phyloP scores from a whole-genome alignment of 2,329 filamentous ascomycete species.

The Diaporthe aspalathi region DNA sequence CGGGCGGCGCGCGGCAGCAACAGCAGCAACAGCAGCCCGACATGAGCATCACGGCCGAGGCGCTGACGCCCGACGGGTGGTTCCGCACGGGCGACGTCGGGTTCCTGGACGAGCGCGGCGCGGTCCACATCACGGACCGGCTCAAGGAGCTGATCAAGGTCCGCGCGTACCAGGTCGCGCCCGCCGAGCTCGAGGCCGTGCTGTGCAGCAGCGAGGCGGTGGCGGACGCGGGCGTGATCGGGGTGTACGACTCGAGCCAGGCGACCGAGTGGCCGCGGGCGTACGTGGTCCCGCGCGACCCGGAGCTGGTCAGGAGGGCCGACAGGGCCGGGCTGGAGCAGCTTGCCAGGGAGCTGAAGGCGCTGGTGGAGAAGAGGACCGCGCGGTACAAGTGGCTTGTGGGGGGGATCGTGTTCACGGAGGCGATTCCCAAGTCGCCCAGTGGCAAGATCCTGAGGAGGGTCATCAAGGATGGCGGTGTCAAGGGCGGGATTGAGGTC shows the following conservation, averaged over 20 bases:
- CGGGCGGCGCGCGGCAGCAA: too few relatives aligned
- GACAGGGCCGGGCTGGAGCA: slow-evolving; percentile 54
- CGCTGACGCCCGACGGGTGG: slow-evolving; percentile 69
- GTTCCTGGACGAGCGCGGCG: slow-evolving; percentile 64
- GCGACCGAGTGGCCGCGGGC: slow-evolving; percentile 71
- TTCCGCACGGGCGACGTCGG: slow-evolving; percentile 78
- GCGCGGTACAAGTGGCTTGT: slow-evolving; percentile 74
- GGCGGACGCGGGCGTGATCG: slow-evolving; percentile 66
- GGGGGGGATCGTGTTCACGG: slow-evolving; percentile 75
- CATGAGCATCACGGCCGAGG: slow-evolving; percentile 52
- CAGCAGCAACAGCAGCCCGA: slow-evolving; percentile 43
- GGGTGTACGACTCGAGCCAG: slow-evolving; percentile 61
- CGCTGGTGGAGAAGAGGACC: slow-evolving; percentile 69
- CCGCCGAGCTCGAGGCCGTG: slow-evolving; percentile 55
- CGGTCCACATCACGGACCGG: slow-evolving; percentile 76
- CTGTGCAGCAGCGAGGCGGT: slow-evolving; percentile 49
- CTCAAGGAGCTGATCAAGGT: slow-evolving; percentile 71
- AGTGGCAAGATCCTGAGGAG: slow-evolving; percentile 59
- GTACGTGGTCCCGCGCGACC: slow-evolving; percentile 59
- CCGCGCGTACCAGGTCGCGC: slow-evolving; percentile 56
- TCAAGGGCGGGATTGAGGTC: slow-evolving; percentile 50
- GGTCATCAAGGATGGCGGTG: slow-evolving; percentile 52
- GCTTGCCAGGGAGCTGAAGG: slow-evolving; percentile 65
- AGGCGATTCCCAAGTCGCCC: slow-evolving; percentile 76
- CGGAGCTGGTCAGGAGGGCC: slow-evolving; percentile 34